Evolutionary conservation across 306 rosid genomes (phyloP).

Genomic region (Rosa persica): DNA sequence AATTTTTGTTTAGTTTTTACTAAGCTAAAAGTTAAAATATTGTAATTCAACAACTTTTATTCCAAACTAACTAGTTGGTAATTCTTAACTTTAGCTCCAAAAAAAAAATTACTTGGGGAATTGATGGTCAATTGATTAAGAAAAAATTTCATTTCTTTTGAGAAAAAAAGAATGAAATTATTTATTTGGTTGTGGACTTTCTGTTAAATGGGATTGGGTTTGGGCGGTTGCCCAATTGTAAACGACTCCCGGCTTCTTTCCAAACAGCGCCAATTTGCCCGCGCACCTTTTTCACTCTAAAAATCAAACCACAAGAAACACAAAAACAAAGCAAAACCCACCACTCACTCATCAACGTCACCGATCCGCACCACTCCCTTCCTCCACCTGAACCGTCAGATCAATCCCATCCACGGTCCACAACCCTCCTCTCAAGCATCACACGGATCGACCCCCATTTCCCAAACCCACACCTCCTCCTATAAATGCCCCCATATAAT

Average conservation of each 20-base stretch:
- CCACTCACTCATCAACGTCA: constrained; percentile 35
- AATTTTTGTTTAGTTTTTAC: too few relatives aligned
- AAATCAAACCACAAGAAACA: constrained; percentile 9
- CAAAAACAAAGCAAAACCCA: background rate
- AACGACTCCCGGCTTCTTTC: background rate
- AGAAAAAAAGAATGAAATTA: too few relatives aligned
- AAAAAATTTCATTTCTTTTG: too few relatives aligned
- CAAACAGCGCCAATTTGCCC: constrained; percentile 13
- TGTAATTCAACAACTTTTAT: too few relatives aligned
- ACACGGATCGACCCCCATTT: constrained; percentile 24
- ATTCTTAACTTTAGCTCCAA: too few relatives aligned
- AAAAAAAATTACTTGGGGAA: too few relatives aligned
- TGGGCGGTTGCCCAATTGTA: too few relatives aligned
- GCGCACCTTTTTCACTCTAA: constrained; percentile 11
- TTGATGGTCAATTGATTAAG: too few relatives aligned
- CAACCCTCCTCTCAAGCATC: background rate
- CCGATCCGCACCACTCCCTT: constrained; percentile 19
- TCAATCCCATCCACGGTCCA: constrained; percentile 17
- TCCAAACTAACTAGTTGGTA: too few relatives aligned
- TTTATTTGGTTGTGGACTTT: too few relatives aligned
- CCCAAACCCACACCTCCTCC: background rate
- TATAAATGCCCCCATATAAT: constrained; percentile 17
- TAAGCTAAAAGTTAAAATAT: too few relatives aligned
- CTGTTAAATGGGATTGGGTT: background rate
- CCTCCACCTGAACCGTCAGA: constrained; percentile 16